Percentiles rank a stretch among this genome's conserved stretches.
Conservation (phyloP, 805 yeast species). For the Hanseniaspora nectarophila region DNA sequence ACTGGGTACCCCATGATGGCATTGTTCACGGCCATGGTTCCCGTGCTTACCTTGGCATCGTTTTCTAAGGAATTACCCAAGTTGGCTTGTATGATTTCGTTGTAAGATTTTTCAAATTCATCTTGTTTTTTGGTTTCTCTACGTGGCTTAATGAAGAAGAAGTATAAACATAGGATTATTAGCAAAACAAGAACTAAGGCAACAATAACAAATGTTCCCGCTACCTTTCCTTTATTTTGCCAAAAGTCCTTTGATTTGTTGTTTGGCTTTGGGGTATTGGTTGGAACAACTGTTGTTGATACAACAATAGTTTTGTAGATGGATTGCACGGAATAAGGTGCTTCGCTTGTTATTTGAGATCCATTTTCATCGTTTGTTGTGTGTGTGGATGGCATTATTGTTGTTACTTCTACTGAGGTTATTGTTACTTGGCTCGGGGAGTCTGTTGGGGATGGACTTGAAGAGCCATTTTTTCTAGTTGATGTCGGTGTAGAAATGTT, state of each 20-base stretch:
- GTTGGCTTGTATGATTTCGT: conserved; percentile 18
- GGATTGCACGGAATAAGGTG: not conserved
- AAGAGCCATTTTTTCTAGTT: no score
- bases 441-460: not conserved
- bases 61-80: conserved; percentile 7
- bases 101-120: conserved; percentile 23
- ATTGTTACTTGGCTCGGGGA: not conserved
- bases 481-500: not conserved
- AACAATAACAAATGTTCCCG: conserved; percentile 73
- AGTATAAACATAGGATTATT: conserved; percentile 34
- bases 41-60: not conserved
- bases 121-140: conserved; percentile 17
- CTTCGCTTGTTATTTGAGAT: not conserved
- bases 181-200: conserved; percentile 48
- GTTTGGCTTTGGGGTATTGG: not conserved
- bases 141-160: conserved; percentile 25
- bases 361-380: conserved; percentile 8
- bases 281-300: conserved; percentile 6
- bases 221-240: conserved; percentile 62
- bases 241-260: conserved; percentile 38
- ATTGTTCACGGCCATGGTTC: conserved; percentile 15
- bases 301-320: conserved; percentile 7
- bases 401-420: conserved; percentile 19
- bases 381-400: conserved; percentile 16
- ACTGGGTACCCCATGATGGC: conserved; percentile 16